phyloP scores from a whole-genome alignment of 768 basidiomycete species.

The Mrakia frigida region DNA sequence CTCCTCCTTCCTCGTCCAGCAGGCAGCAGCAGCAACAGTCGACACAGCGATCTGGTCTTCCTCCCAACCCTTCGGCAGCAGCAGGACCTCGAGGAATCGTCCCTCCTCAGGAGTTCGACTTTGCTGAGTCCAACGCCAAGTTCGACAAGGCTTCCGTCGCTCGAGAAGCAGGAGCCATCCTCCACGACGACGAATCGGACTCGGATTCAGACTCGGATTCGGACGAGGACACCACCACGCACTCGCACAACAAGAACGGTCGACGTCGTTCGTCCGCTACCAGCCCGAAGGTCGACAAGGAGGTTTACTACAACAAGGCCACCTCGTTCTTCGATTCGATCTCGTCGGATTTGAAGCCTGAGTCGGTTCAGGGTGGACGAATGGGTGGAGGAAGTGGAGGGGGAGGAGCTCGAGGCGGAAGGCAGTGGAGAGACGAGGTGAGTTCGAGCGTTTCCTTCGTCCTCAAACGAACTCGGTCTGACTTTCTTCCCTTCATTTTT shows the following conservation, averaged over 20 bases:
- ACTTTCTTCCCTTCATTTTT: background rate
- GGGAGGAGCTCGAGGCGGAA: slow-evolving; percentile 18
- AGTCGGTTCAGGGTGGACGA: slow-evolving; percentile 22
- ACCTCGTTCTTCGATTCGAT: slow-evolving; percentile 42
- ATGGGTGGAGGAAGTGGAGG: slow-evolving; percentile 24
- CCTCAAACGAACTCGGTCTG: slow-evolving; percentile 36
- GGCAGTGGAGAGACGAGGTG: slow-evolving; percentile 34
- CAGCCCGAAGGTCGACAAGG: slow-evolving; percentile 16
- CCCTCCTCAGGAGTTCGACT: slow-evolving; percentile 76
- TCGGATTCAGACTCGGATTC: slow-evolving; percentile 21
- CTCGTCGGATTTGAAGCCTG: slow-evolving; percentile 38
- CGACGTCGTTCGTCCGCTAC: slow-evolving; percentile 15
- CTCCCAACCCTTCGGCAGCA: slow-evolving; percentile 13
- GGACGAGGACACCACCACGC: background rate
- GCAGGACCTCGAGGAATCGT: slow-evolving; percentile 12
- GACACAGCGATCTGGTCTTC: background rate
- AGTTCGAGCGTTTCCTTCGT: slow-evolving; percentile 37
- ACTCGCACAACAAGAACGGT: background rate
- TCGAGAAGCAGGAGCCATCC: slow-evolving; percentile 22
- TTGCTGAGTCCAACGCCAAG: slow-evolving; percentile 66
- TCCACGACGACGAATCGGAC: slow-evolving; percentile 11
- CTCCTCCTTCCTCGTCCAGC: slow-evolving; percentile 7
- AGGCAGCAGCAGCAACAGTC: slow-evolving; percentile 21
- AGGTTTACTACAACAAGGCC: slow-evolving; percentile 37
- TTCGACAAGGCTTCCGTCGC: slow-evolving; percentile 65